Evolutionary conservation across 768 basidiomycete genomes (phyloP), one percentile per base, ranked within the genome.

Genomic region (Boletus tomentosulus): DNA sequence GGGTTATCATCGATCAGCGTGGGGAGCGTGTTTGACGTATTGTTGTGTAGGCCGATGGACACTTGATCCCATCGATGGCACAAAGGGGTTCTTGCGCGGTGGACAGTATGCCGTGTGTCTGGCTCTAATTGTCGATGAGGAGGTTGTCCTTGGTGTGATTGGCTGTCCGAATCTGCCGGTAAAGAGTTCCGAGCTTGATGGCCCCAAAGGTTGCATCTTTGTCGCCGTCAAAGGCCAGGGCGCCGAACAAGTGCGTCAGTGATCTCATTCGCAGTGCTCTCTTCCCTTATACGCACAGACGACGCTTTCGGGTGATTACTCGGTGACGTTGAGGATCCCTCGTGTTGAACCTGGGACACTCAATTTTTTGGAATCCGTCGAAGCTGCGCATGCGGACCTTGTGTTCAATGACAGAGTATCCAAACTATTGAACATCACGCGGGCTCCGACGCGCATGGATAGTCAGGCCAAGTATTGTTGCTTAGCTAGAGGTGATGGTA

Each of bases 391-490:
- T 66, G 87, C 91, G 1, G 89, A 92, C n/a, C 90, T 94, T 56
- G 82, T 84, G 3, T 87, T 92, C 70, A 93, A 88, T 64, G 82
- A 82, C 33, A 78, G 77, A 22, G 86, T 98, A 34, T 84, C 89
- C 0, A 63, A 78, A 31, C 61, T 85, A 5, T 74, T 98, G 25
- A 79, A 79, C 2, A 79, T 97, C 51, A 83, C 83, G 16, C 73
- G 79, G 2, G 66, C 78, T 0, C 85, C 89, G 9, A 76, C 84
- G 15, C 78, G 92, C 19, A 97, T 98, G 94, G 96, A 98, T 68
- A 91, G 88, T 66, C 95, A 98, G 69, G 93, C 94, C 2, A 99
- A 98, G 72, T 98, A 98, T 61, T 83, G 87, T 30, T 85, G 86
- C 63, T 80, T 98, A 13, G 84, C 85, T 5, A 75, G 95, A 39